These are phyloP conservation scores for Blastocystis sp. DNA, from an alignment of 352 stramenopile genomes.

Conservation along the genomic window DNA sequence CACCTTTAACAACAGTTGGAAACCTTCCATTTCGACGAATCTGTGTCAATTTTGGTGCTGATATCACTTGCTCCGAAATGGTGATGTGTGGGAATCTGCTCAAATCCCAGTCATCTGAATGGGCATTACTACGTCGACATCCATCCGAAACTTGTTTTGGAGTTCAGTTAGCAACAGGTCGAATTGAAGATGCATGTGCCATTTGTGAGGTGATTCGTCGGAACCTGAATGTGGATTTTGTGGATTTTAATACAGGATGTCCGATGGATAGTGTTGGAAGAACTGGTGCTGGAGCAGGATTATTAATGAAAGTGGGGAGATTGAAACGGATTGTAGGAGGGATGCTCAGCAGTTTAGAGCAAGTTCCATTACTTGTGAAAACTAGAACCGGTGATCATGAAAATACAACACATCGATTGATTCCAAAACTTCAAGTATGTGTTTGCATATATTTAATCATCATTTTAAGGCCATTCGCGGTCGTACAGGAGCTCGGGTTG, in stretches of 20 bases:
- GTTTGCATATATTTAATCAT: constrained; percentile 73
- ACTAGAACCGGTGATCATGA: constrained; percentile 94
- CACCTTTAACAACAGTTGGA: constrained; percentile 96
- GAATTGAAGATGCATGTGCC: constrained; percentile 87
- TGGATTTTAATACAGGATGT: constrained; percentile 99
- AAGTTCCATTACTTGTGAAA: constrained; percentile 90
- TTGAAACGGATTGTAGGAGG: constrained; percentile 85
- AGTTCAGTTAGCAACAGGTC: constrained; percentile 89
- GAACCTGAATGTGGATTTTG: constrained; percentile 90
- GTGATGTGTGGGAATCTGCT: constrained; percentile 88
- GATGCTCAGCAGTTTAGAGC: constrained; percentile 77
- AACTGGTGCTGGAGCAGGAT: constrained; percentile 81
- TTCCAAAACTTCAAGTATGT: constrained; percentile 63
- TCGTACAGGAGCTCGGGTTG: constrained; percentile 28
- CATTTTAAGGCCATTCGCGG: background rate
- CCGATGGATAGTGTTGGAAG: constrained; percentile 90
- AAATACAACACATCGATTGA: constrained; percentile 77
- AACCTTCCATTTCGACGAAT: constrained; percentile 90
- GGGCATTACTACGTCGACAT: constrained; percentile 92
- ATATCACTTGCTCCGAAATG: constrained; percentile 99
- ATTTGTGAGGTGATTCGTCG: constrained; percentile 87
- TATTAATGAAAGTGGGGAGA: constrained; percentile 88
- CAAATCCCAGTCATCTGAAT: constrained; percentile 89
- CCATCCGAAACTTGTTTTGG: constrained; percentile 93
- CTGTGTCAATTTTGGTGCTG: constrained; percentile 90